These are phyloP conservation scores for Samsoniella hepiali DNA, from an alignment of 2,329 filamentous ascomycete genomes.

Conservation along the genomic window DNA sequence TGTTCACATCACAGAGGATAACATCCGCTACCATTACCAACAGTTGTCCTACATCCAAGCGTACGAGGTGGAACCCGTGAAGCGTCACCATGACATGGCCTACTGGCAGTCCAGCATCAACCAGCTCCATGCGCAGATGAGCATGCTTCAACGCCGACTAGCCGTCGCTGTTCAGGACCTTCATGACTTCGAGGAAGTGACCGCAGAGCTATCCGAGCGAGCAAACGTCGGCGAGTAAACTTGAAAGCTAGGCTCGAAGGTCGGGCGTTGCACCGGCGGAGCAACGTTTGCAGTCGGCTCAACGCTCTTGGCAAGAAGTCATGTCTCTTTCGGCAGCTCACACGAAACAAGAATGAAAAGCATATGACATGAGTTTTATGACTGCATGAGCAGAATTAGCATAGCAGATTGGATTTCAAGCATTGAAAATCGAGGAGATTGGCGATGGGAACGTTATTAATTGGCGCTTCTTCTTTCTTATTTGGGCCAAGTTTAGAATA, in stretches of 20 bases:
- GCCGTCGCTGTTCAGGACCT: conserved; percentile 13
- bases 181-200: conserved; percentile 15
- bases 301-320: neutral
- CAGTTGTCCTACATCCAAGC: conserved; percentile 5
- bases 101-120: conserved; percentile 5
- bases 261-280: neutral
- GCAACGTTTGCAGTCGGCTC: too few relatives aligned
- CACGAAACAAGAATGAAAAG: too few relatives aligned
- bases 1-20: neutral
- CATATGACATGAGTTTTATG: too few relatives aligned
- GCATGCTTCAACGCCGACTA: neutral
- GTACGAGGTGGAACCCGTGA: conserved; percentile 1
- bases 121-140: conserved; percentile 2
- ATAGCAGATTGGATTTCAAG: neutral
- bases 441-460: neutral
- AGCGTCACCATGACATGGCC: conserved; percentile 5
- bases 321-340: too few relatives aligned
- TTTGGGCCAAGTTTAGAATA: neutral
- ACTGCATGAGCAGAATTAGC: too few relatives aligned
- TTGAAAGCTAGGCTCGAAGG: neutral
- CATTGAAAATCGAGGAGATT: neutral
- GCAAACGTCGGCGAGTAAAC: neutral
- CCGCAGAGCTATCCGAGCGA: neutral
- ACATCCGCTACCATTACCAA: conserved; percentile 8
- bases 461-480: neutral